Evolutionary conservation across 2,329 filamentous ascomycete species (phyloP), one percentile per base, ranked within the genome.

Genomic region (Aspergillus uvarum): DNA sequence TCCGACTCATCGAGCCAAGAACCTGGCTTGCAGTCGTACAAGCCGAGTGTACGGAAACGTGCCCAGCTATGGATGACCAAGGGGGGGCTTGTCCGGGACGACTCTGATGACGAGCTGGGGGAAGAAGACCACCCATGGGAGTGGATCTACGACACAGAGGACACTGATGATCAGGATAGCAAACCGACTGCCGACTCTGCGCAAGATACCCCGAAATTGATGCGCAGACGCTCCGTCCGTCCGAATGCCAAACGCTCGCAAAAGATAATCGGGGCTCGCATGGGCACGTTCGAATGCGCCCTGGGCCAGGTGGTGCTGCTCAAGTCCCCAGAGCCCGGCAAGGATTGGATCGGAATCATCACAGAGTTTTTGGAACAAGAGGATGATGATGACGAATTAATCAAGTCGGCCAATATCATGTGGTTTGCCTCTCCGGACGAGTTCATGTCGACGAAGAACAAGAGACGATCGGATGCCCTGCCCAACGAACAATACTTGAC

Each of bases 401-500:
- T 77, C 64, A 97, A 92, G 81, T 87, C 88, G 26, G 94, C 90
- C 58, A 90, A 89, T 63, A 95, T 99, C 71, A 89, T 97, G 83
- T 99, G 95, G 95, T 97, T 99, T 73, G 78, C 77, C 22, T 92
- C 91, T 0, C 92, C 91, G 0, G 90, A 96, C 69, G 90, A 89
- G 70, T 94, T 98, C 77, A 91, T 97, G 62, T 86, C 89, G 29
- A 95, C 91, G 68, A 89, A 88, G 72, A 85, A 87, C 59, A 94
- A 91, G 77, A 96, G 95, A 78, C 83, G 92, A 70, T 83, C 81
- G 12, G 95, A 99, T 76, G 91, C 86, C 60, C 75, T 96, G 55
- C 85, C 85, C 83, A 96, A 96, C 71, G 95, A 99, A 76, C 83
- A 97, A 14, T 99, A 98, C 72, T 88, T 98, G 58, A 96, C 92